Evolutionary conservation across 1,139 yeast genomes (phyloP), one percentile per base, ranked within the genome.

Genomic region (Saccharomyces hybrid): DNA sequence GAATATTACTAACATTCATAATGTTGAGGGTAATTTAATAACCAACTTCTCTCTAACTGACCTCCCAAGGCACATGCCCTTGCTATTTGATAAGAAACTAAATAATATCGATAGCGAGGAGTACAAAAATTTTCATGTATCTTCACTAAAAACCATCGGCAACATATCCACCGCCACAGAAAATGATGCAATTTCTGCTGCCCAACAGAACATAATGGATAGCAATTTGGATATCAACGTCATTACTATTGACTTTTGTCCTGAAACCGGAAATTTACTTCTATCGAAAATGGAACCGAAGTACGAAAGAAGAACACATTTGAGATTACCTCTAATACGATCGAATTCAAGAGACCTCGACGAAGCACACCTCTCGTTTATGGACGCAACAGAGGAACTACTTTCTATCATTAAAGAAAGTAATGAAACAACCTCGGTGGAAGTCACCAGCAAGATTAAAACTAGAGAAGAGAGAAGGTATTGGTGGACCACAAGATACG

Each of bases 401-500:
- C 65, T 71, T 4, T 63, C 68, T 0, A 83, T 90, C 9, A 84
- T 89, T 28, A 60, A 67, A 0, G 75, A 76, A 50, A 88, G 95
- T 65, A 82, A 86, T 59, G 63, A 70, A 2, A 80, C 90, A 0
- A 86, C 95, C 0, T 77, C 78, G 30, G 60, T 69, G 4, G 78
- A 75, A 26, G 76, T 79, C 0, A 83, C 88, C 0, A 72, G 79
- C 5, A 47, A 57, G 0, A 70, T 73, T 5, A 70, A 66, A 14
- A 78, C 88, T 0, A 77, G 79, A 51, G 86, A 82, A 44, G 86
- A 84, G 48, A 76, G 93, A 54, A 78, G 78, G 50, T 64, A 72
- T 5, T 91, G 97, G 97, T 93, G 97, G 96, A 76, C 76, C 51
- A 72, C 75, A 42, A 73, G 98, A 52, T 82, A 81, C 57, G 72